Base-by-base conservation (phyloP, 306 rosid genomes). In the Boehmeria nivea region DNA sequence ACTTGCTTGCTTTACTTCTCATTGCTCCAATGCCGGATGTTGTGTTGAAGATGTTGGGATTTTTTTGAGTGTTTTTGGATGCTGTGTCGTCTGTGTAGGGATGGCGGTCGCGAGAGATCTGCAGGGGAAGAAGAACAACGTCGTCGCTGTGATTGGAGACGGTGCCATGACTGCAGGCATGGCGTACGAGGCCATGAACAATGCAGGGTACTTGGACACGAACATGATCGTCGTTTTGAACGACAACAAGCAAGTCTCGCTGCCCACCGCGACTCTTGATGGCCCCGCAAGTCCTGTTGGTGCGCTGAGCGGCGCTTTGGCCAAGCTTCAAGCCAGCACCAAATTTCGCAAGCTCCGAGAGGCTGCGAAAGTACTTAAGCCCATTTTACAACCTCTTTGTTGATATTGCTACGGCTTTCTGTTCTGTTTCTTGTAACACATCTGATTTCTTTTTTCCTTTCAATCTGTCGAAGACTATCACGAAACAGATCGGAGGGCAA, bases 81-180 rank as follows among this genome's bases (percentile, higher is more conserved):
- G 36, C 8, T 31, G 36, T 31, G n/a, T n/a, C n/a, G n/a, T 33
- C 5, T 11, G 4, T 40, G 51, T 59, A 90, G 98, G 95, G 72
- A 91, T 91, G 98, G 98, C 98, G 4, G 95, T 84, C 70, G 98
- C 64, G 23, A 79, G 98, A 63, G 98, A 87, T 75, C 78, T 91
- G 14, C 65, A 84, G 25, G 95, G 93, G 66, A 91, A 87, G 60
- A 71, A 75, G 52, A 87, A 84, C 71, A 76, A 52, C 39, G 72
- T 91, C 16, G 78, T 91, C 54, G 82, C 96, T 6, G 98, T 91
- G 72, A 91, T 91, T 24, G 96, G 96, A 59, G 96, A 91, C 71
- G 96, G 98, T 28, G 95, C 95, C 54, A 82, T 91, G 89, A 87
- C 98, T 22, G 98, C 95, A 7, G 98, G 98, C 28, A 94, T 87